Conservation (phyloP, 1,284 basidiomycete genomes). For the Boletus albobrunnescens region DNA sequence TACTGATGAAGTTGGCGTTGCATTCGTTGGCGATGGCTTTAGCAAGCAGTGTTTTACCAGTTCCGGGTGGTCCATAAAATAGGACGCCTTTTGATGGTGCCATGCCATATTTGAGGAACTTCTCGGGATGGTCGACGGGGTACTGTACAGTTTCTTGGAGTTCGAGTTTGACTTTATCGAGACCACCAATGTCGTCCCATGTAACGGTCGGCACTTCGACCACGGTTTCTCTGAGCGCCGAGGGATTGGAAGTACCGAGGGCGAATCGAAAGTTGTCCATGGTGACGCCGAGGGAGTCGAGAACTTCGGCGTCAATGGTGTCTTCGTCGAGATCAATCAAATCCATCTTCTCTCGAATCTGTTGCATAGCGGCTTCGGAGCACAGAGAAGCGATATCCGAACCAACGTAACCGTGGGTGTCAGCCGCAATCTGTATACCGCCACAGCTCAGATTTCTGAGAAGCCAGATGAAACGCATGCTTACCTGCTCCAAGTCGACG, state of each 20-base stretch:
- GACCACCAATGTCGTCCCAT: conserved; percentile 98
- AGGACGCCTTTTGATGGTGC: conserved; percentile 98
- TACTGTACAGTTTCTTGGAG: conserved; percentile 99
- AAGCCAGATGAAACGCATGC: conserved; percentile 10
- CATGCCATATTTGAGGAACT: conserved; percentile 99
- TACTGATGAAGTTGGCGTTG: conserved; percentile 97
- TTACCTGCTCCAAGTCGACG: conserved; percentile 92
- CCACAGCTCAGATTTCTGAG: conserved; percentile 8
- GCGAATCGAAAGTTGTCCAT: conserved; percentile 93
- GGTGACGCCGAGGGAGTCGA: conserved; percentile 83
- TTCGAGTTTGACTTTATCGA: conserved; percentile 99
- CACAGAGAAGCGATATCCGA: conserved; percentile 95
- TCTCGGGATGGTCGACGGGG: conserved; percentile 99
- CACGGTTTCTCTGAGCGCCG: conserved; percentile 83
- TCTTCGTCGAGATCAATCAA: conserved; percentile 82
- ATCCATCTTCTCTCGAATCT: conserved; percentile 90
- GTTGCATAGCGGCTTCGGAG: conserved; percentile 89
- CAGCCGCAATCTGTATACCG: conserved; percentile 79
- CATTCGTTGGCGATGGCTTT: conserved; percentile 99
- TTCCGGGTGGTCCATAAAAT: conserved; percentile 97
- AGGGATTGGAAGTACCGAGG: conserved; percentile 81
- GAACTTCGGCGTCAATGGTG: conserved; percentile 85
- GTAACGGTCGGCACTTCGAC: conserved; percentile 91
- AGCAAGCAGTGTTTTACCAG: conserved; percentile 92
- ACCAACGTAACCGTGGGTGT: conserved; percentile 99